phyloP scores from a whole-genome alignment of 768 basidiomycete species.

The Asterophora parasitica region DNA sequence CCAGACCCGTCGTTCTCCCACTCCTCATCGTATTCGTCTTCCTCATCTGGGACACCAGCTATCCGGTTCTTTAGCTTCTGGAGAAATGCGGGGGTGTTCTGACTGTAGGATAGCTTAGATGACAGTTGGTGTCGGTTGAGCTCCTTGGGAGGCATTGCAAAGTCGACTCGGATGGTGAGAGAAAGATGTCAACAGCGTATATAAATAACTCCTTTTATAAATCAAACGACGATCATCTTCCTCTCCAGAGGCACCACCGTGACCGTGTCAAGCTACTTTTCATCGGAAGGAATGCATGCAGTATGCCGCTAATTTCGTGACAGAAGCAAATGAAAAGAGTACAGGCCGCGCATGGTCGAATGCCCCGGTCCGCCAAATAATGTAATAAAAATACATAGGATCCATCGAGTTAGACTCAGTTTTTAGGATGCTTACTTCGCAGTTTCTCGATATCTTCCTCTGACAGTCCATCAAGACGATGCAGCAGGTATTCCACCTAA shows the following conservation, averaged over 20 bases:
- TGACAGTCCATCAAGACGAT: conserved; percentile 80
- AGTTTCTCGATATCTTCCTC: conserved; percentile 74
- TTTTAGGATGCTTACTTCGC: conserved; percentile 16
- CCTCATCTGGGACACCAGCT: conserved; percentile 45
- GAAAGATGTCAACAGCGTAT: no score
- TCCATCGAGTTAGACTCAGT: not conserved
- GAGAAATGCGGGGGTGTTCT: conserved; percentile 58
- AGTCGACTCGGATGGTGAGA: no score
- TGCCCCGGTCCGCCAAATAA: no score
- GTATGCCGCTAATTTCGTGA: no score
- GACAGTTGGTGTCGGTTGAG: conserved; percentile 70
- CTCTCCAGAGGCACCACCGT: no score
- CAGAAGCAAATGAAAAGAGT: no score
- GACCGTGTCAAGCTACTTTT: no score
- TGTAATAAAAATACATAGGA: not conserved
- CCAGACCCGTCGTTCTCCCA: conserved; percentile 67
- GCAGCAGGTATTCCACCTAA: conserved; percentile 94
- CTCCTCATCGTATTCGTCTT: conserved; percentile 41
- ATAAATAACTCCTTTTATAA: no score
- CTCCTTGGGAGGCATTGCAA: conserved; percentile 49
- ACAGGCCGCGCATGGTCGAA: no score
- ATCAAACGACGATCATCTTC: no score
- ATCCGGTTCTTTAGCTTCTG: conserved; percentile 60
- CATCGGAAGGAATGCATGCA: no score
- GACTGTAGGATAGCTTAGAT: conserved; percentile 60